Evolutionary conservation across 2,329 filamentous ascomycete species (phyloP), one percentile per base, ranked within the genome.

Genomic region (Albifimbria verrucaria): DNA sequence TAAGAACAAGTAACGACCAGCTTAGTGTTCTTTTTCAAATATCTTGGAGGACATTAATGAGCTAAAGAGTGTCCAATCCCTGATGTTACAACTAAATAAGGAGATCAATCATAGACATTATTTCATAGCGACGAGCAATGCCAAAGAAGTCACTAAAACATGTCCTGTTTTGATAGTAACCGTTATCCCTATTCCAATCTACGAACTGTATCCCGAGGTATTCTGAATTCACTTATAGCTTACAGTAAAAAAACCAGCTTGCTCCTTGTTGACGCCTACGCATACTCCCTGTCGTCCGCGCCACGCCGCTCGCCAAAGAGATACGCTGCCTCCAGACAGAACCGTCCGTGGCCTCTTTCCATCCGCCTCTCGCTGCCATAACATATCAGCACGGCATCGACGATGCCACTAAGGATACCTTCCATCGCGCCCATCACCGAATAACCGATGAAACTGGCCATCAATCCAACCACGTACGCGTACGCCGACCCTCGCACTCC

Each of bases 361-460:
- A 87, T 87, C 49, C 81, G 83, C 60, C 88, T 80, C 72, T 99
- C 94, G 64, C 90, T 96, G 23, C 90, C 92, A 82, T 96, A 97
- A 75, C 94, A 99, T 12, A 99, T 87, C 22, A 97, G 82, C 32
- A 91, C 86, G 3, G 89, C 92, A 70, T 96, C 92, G 4, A 96
- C 83, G 50, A 96, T 92, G 50, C 90, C 90, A 49, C 89, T 89
- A 22, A 96, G 74, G 18, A 96, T 88, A 15, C 91, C 89, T 67
- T 96, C 92, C 81, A 96, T 93, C 2, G 92, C 89, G 23, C 92
- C 91, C 49, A 99, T 77, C 1, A 97, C 87, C 5, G 90, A 92
- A 86, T 94, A 99, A 7, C 94, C 94, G 61, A 99, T 97, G 51
- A 93, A 92, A 55, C 90, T 91, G 17, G 94, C 94, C 60, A 97